Evolutionary conservation across 2,329 filamentous ascomycete genomes (phyloP), one percentile per base, ranked within the genome.

Genomic region (Stagonosporopsis rhizophila): DNA sequence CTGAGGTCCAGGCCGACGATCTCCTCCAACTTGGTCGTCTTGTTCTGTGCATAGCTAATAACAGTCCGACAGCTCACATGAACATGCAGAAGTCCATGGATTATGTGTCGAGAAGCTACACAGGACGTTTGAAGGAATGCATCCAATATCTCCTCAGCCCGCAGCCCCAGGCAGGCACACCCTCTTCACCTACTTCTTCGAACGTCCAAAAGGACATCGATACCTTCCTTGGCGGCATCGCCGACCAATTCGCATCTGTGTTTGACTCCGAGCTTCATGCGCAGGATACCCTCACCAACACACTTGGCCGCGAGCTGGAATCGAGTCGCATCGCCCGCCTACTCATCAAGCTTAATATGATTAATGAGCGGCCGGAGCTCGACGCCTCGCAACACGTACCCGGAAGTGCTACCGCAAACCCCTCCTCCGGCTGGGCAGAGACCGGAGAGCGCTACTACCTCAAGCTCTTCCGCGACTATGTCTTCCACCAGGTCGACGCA

Each of bases 401-500:
- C 4, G 65, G 69, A 41, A 65, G 61, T 55, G 66, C 56, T 35
- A 65, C 70, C 1, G 50, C 73, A 4, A 66, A 66, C 11, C 67
- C 73, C 11, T 68, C 72, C 1, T 62, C 69, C 0, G 82, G 85
- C 44, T 99, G 95, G 94, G 91, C 92, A 4, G 94, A 98, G 75
- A 95, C 90, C 44, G 94, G 94, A 23, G 92, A 96, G 68, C 87
- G 93, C 25, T 98, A 96, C 74, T 90, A 91, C 72, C 82, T 99
- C 62, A 97, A 96, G 78, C 84, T 99, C 8, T 98, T 98, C 81
- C 87, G 95, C 45, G 95, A 99, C 77, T 98, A 96, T 68, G 91
- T 97, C 37, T 99, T 98, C 78, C 95, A 99, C 75, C 93, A 96
- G 70, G 92, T 97, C 12, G 92, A 98, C 73, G 84, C 86, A 27